Evolutionary conservation across 2,329 filamentous ascomycete species (phyloP).

Genomic region (Fusarium guadeloupense): DNA sequence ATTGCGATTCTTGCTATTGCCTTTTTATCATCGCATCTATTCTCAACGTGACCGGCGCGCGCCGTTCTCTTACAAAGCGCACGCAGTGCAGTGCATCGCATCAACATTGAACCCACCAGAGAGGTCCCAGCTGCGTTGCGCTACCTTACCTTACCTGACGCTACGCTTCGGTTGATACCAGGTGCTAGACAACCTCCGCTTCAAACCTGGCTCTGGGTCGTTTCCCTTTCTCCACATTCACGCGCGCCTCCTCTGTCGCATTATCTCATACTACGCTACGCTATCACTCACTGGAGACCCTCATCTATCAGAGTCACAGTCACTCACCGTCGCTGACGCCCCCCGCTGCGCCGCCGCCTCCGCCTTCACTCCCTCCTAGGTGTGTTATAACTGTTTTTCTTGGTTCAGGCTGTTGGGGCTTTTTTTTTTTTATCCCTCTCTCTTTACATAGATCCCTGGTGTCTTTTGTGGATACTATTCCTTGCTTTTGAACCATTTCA

Average conservation of each 20-base stretch:
- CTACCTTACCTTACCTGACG: background rate
- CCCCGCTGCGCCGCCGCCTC: constrained; percentile 35
- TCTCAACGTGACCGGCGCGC: constrained; percentile 6
- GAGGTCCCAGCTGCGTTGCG: constrained; percentile 6
- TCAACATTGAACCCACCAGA: constrained; percentile 20
- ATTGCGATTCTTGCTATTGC: constrained; percentile 3
- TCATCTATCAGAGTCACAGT: constrained; percentile 31
- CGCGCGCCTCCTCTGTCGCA: constrained; percentile 40
- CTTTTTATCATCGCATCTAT: constrained; percentile 8
- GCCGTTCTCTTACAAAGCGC: constrained; percentile 12
- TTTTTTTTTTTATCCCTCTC: constrained; percentile 11
- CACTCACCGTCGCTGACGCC: constrained; percentile 32
- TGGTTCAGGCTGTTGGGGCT: constrained; percentile 1
- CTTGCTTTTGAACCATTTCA: constrained; percentile 22
- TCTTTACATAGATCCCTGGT: constrained; percentile 30
- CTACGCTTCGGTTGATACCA: constrained; percentile 24
- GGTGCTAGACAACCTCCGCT: constrained; percentile 30
- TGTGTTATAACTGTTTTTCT: background rate
- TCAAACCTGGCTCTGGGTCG: constrained; percentile 30
- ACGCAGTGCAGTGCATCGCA: constrained; percentile 22
- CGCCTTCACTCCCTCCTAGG: constrained; percentile 21
- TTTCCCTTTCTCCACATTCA: constrained; percentile 43
- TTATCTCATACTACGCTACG: constrained; percentile 35
- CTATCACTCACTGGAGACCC: constrained; percentile 30
- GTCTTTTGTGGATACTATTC: constrained; percentile 19